phyloP scores from a whole-genome alignment of 495 filamentous ascomycete species.

The Pyrenula aspistea region DNA sequence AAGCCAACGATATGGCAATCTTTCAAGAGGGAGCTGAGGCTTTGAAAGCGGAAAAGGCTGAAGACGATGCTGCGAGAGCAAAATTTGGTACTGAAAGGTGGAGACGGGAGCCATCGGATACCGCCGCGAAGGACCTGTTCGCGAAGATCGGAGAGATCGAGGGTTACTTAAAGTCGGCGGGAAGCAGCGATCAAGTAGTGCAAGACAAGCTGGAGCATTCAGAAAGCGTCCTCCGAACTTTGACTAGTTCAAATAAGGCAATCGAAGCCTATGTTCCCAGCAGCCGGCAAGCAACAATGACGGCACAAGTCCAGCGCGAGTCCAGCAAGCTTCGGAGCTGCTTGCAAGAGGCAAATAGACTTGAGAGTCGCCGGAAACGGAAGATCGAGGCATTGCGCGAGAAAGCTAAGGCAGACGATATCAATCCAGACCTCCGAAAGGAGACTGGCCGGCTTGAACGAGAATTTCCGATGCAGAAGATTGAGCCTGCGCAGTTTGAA shows the following conservation, averaged over 20 bases:
- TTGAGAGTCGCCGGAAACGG: conserved; percentile 65
- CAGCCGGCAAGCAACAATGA: conserved; percentile 63
- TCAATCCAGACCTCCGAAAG: conserved; percentile 64
- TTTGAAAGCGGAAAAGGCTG: conserved; percentile 65
- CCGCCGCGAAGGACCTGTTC: conserved; percentile 65
- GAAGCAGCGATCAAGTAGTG: conserved; percentile 70
- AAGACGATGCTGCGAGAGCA: conserved; percentile 59
- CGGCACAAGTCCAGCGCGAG: conserved; percentile 67
- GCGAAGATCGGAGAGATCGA: conserved; percentile 65
- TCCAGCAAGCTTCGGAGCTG: conserved; percentile 59
- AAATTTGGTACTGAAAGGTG: conserved; percentile 88
- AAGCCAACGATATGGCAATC: conserved; percentile 55
- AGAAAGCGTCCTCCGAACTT: conserved; percentile 58
- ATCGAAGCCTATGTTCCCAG: conserved; percentile 84
- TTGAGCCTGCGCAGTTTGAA: conserved; percentile 83
- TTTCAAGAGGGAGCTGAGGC: conserved; percentile 75
- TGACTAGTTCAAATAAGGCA: conserved; percentile 65
- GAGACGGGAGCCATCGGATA: conserved; percentile 54
- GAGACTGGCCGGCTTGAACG: conserved; percentile 81
- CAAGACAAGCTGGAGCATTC: conserved; percentile 65
- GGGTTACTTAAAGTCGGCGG: conserved; percentile 78
- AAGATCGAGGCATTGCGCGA: conserved; percentile 64
- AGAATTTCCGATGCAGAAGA: conserved; percentile 67
- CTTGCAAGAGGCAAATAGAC: conserved; percentile 69
- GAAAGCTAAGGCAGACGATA: conserved; percentile 78